phyloP scores from a whole-genome alignment of 805 yeast genomes.

The Priceomyces fermenticarens region DNA sequence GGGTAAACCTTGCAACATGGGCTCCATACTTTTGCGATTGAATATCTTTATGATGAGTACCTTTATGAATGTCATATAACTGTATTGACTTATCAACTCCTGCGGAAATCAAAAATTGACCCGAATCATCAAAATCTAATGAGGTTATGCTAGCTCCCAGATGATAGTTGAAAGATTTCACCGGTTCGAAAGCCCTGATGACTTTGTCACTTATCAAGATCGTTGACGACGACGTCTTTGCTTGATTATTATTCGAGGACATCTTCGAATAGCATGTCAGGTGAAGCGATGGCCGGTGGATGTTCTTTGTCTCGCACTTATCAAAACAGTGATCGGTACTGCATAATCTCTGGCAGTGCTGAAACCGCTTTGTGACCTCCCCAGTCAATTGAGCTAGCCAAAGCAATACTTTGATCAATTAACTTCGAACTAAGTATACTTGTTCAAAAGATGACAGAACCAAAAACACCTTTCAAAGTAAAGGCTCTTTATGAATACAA shows the following conservation, averaged over 20 bases:
- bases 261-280: slow-evolving; percentile 1
- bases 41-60: slow-evolving; percentile 64
- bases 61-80: slow-evolving; percentile 70
- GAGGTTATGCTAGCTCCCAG: slow-evolving; percentile 60
- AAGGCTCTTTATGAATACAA: slow-evolving; percentile 65
- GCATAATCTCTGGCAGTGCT: no score
- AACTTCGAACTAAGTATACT: background rate
- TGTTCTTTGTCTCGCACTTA: no score
- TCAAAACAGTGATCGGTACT: no score
- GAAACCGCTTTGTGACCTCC: no score
- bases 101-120: slow-evolving; percentile 70
- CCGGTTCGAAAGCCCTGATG: slow-evolving; percentile 29
- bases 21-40: slow-evolving; percentile 91
- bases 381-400: no score
- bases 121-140: slow-evolving; percentile 78
- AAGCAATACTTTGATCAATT: background rate
- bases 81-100: slow-evolving; percentile 83
- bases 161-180: slow-evolving; percentile 51
- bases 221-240: slow-evolving; percentile 7
- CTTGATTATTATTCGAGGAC: slow-evolving; percentile 5
- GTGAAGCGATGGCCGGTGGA: no score
- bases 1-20: slow-evolving; percentile 81
- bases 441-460: slow-evolving; percentile 13
- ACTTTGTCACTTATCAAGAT: slow-evolving; percentile 21
- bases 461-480: slow-evolving; percentile 58